Base-by-base conservation (phyloP, 2,329 filamentous ascomycete genomes). In the Diatrype stigma region DNA sequence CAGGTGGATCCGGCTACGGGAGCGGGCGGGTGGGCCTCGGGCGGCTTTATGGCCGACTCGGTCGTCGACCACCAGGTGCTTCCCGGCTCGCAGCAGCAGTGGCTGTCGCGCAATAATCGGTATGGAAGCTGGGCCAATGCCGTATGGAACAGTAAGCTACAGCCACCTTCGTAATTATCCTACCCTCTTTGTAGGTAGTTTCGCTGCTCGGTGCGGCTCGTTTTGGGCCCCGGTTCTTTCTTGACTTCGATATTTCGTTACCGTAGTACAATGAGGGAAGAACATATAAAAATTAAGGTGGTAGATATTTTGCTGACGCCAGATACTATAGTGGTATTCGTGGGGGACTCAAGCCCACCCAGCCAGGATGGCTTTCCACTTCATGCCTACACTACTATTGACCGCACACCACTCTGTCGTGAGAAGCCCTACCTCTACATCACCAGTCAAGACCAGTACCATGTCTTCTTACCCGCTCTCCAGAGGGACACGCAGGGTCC, bases 81-180 rank as follows among this genome's bases (percentile, higher is more conserved):
- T 12, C 65, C 65, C 12, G 65, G 65, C 14, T 67, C 65, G 17
- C 65, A 67, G 49, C 65, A 67, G 54, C 65, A 67, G 50, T 67
- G 65, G 65, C 50, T 67, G 12, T 67, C 65, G 12, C 60, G 65
- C 16, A 67, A 67, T 50, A 65, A 64, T 22, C 59, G 45, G 51
- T 67, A 66, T 42, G 65, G 64, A 8, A 64, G 58, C 45, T 67
- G 65, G 65, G 61, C 64, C 1, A 67, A 67, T 34, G 65, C 57
- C 12, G 65, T 67, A 2, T 67, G 65, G 65, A 67, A 67, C 23
- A 67, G 26, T 30, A 30, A 30, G n/a, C n/a, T n/a, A 30, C 10
- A 30, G 5, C 10, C 10, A 6, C 26, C 10, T 30, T 30, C 10
- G 5, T 6, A 30, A 30, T 30, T 30, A 30, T 30, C 10, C 26